A percentile compares a stretch with the other conserved stretches of the same genome.
Conservation (phyloP, 2,329 filamentous ascomycete genomes). For the Aureobasidium lini region DNA sequence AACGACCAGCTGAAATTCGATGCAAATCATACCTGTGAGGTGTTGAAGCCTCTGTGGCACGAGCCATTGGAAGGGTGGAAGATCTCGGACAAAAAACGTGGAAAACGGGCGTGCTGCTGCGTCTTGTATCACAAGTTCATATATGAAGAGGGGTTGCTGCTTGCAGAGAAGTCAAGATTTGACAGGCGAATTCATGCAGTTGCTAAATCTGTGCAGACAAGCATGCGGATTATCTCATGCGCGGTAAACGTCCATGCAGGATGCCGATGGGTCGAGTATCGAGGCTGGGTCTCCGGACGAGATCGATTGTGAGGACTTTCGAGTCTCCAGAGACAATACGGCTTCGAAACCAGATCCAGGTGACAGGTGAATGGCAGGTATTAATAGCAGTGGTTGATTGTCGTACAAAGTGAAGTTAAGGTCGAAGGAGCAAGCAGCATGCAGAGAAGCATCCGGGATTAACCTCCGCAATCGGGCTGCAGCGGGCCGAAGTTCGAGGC, state of each 20-base stretch:
- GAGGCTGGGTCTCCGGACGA: not conserved
- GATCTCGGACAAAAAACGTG: not conserved
- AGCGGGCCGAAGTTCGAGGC: conserved; percentile 1
- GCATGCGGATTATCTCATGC: not conserved
- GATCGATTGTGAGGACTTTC: not conserved
- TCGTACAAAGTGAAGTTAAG: not conserved
- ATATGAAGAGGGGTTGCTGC: not conserved
- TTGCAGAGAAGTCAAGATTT: not conserved
- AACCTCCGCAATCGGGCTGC: conserved; percentile 12
- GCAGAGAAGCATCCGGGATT: not conserved
- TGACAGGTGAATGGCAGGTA: not conserved
- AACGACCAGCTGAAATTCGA: not conserved
- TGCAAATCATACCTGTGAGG: not conserved
- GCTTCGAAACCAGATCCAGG: not conserved
- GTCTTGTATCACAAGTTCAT: not conserved
- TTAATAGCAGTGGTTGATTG: conserved; percentile 2
- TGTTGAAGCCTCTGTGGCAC: not conserved
- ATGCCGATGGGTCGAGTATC: not conserved
- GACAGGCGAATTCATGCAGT: not conserved
- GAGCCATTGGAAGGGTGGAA: not conserved
- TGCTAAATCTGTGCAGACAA: not conserved
- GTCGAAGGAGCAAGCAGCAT: not conserved
- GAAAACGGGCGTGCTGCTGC: not conserved
- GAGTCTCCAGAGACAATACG: not conserved
- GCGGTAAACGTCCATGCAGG: not conserved